phyloP scores from a whole-genome alignment of 371 early-diverging fungal species.

The Capillidium rhysosporum region DNA sequence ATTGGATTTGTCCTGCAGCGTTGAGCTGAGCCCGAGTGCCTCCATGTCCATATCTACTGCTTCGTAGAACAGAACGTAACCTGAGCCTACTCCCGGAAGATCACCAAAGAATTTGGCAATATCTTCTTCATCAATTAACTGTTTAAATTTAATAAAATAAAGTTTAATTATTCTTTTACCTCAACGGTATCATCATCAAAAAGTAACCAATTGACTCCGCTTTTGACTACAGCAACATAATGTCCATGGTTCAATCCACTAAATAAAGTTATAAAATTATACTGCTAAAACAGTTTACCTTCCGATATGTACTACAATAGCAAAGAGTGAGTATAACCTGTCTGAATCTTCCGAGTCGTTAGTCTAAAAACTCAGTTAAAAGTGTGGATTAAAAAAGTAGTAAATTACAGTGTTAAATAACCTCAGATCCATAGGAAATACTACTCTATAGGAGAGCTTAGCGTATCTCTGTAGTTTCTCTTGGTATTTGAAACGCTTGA shows the following conservation, averaged over 20 bases:
- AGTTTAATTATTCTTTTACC: conserved; percentile 14
- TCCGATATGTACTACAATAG: conserved; percentile 88
- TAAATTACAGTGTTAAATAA: conserved; percentile 70
- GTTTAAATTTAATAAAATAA: not conserved
- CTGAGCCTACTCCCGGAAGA: conserved; percentile 52
- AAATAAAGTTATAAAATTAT: not conserved
- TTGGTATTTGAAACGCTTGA: conserved; percentile 93
- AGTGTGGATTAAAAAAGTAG: not conserved
- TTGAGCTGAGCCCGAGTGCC: conserved; percentile 3
- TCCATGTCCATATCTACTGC: conserved; percentile 20
- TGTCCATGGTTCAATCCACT: conserved; percentile 94
- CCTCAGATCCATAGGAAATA: conserved; percentile 80
- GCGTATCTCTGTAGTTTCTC: conserved; percentile 72
- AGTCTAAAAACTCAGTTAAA: conserved; percentile 24
- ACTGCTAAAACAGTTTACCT: conserved; percentile 18
- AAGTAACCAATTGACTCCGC: conserved; percentile 69
- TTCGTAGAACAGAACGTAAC: conserved; percentile 68
- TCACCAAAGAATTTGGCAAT: conserved; percentile 70
- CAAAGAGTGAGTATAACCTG: conserved; percentile 67
- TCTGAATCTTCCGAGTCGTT: conserved; percentile 74
- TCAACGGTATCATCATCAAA: conserved; percentile 90
- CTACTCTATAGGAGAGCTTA: conserved; percentile 86
- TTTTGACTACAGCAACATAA: conserved; percentile 78
- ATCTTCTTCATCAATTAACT: conserved; percentile 54
- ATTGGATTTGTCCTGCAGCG: not conserved